Evolutionary conservation across 2,329 filamentous ascomycete genomes (phyloP).

Genomic region (Colletotrichum karsti): DNA sequence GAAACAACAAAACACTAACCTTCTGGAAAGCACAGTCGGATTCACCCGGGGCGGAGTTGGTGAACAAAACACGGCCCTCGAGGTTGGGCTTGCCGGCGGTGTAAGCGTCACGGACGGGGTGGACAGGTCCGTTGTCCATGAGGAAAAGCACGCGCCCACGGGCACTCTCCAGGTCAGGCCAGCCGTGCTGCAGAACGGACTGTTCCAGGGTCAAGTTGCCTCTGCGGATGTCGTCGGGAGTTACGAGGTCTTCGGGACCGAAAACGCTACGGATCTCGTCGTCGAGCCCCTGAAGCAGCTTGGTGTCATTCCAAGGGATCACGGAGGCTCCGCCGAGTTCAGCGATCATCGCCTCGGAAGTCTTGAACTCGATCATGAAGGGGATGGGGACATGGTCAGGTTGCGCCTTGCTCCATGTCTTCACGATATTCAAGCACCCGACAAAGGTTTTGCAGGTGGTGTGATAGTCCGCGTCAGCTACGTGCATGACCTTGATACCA

Average conservation of each 20-base stretch:
- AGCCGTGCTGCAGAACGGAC: constrained; percentile 54
- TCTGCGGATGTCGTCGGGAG: constrained; percentile 54
- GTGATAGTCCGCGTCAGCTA: constrained; percentile 57
- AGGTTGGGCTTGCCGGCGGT: constrained; percentile 39
- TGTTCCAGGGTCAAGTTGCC: constrained; percentile 52
- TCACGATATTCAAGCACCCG: constrained; percentile 51
- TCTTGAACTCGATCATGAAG: constrained; percentile 60
- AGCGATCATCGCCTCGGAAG: constrained; percentile 33
- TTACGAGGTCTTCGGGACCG: constrained; percentile 47
- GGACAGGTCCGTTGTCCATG: constrained; percentile 57
- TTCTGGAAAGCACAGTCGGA: constrained; percentile 57
- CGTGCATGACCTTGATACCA: constrained; percentile 58
- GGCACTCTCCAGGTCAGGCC: constrained; percentile 53
- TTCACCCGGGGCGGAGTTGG: constrained; percentile 53
- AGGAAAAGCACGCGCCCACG: constrained; percentile 57
- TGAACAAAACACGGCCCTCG: constrained; percentile 56
- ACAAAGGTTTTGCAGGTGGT: constrained; percentile 54
- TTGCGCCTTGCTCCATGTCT: constrained; percentile 52
- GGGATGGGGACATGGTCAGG: constrained; percentile 54
- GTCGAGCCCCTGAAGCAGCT: constrained; percentile 52
- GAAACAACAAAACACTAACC: constrained; percentile 17
- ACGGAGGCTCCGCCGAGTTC: constrained; percentile 43
- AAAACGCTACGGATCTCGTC: constrained; percentile 55
- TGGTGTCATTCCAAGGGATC: constrained; percentile 51
- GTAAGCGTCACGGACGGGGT: constrained; percentile 48